Evolutionary conservation across 2,329 filamentous ascomycete species (phyloP).

Genomic region (Blastomyces gilchristii): DNA sequence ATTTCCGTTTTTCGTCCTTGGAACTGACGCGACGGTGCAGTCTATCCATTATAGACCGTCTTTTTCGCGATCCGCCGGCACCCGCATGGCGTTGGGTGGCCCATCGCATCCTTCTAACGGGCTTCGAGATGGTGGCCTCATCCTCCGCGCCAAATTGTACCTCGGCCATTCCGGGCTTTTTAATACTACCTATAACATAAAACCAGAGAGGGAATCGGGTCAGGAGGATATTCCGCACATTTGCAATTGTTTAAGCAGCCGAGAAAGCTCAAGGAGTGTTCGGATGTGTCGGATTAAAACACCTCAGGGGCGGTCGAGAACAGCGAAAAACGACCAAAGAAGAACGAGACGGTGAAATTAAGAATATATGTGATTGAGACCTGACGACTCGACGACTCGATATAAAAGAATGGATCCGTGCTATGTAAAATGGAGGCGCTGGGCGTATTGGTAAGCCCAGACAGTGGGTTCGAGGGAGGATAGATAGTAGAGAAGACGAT

Average conservation of each 20-base stretch:
- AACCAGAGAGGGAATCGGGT: slow-evolving; percentile 7
- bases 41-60: slow-evolving; percentile 70
- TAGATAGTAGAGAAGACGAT: not conserved
- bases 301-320: not conserved
- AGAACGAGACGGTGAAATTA: not conserved
- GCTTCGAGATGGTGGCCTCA: slow-evolving; percentile 43
- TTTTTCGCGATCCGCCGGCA: slow-evolving; percentile 65
- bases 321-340: not conserved
- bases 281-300: not conserved
- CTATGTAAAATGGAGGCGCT: not conserved
- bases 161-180: slow-evolving; percentile 27
- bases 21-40: slow-evolving; percentile 52
- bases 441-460: not conserved
- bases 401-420: not conserved
- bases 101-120: slow-evolving; percentile 80
- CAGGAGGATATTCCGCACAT: slow-evolving; percentile 7
- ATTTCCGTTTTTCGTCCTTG: slow-evolving; percentile 59
- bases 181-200: slow-evolving; percentile 13
- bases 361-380: not conserved
- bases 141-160: slow-evolving; percentile 27
- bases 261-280: not conserved
- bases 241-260: not conserved
- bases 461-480: not conserved
- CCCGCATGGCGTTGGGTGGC: slow-evolving; percentile 81
- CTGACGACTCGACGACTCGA: not conserved